phyloP scores from a whole-genome alignment of 1,139 yeast species.

The Magnusiomyces clavatus region DNA sequence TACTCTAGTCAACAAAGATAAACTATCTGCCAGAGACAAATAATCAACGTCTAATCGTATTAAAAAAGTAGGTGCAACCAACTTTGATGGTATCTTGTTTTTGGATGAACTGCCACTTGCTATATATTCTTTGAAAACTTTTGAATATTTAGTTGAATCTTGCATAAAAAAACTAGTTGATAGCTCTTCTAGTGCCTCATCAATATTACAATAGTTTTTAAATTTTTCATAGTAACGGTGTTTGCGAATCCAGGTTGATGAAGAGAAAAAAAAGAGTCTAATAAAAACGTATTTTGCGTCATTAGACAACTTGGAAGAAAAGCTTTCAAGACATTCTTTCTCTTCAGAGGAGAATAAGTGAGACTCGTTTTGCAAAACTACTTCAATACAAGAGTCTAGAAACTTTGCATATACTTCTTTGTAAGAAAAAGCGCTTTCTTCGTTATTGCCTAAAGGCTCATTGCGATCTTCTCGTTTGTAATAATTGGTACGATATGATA shows the following conservation, averaged over 20 bases:
- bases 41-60: neutral
- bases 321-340: slow-evolving; percentile 9
- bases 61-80: neutral
- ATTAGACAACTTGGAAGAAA: slow-evolving; percentile 3
- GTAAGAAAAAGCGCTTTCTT: no score
- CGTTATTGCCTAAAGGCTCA: no score
- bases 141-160: no score
- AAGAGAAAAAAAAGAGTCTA: slow-evolving; percentile 5
- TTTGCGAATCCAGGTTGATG: neutral
- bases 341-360: slow-evolving; percentile 4
- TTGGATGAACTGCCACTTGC: no score
- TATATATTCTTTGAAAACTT: no score
- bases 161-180: no score
- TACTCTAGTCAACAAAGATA: neutral
- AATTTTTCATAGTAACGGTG: neutral
- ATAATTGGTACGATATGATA: no score
- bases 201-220: neutral
- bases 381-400: no score
- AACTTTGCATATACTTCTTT: no score
- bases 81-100: no score
- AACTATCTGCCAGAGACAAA: slow-evolving; percentile 9
- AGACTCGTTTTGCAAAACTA: neutral
- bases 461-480: no score
- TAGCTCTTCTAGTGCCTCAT: neutral
- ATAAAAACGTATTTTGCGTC: slow-evolving; percentile 10